Base-by-base conservation (phyloP, 2,329 filamentous ascomycete species). In the Penicillium sp. region DNA sequence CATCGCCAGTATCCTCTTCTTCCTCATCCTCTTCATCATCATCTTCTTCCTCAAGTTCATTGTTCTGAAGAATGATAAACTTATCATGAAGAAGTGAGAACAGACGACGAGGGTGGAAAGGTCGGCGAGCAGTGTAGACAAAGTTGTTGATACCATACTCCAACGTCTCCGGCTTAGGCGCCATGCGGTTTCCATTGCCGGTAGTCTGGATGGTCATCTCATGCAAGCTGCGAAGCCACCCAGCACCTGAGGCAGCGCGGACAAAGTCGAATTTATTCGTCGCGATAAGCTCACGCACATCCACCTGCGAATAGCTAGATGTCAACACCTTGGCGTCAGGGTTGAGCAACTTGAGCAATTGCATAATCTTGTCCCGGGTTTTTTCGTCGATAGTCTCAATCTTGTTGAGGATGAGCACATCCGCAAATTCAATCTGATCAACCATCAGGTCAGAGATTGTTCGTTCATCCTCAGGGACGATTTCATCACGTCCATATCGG, bases 391-490 rank as follows among this genome's bases (percentile, higher is more conserved):
- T 84, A 58, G 85, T 83, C 58, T 90, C 87, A 6, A 83, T 77
- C 71, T 91, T 91, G 74, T 91, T 91, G 21, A 90, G 74, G 3
- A 90, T 80, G 14, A 91, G 81, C 7, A 90, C 87, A 62, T 91
- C 87, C 0, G 88, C 87, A 64, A 91, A 91, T 71, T 91, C 89
- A 57, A 91, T 89, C 66, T 91, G 88, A 63, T 91, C 88, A 0
- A 90, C 87, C 81, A 90, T 89, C 0, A 91, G 79, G 62, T 91
- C 88, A 0, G 87, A 90, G 2, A 91, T 88, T 0, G 87, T 90
- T 0, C 88, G 78, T 62, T 91, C 87, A 58, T 91, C 89, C 62
- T 91, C 88, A 0, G 84, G 70, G 5, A 83, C 78, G 1, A 87
- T 84, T 27, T 88, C 85, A 5, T 87, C 80, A 13, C 79, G 71